A percentile compares a stretch with the other conserved stretches of the same genome.
phyloP scores from a whole-genome alignment of 139 green algal species.

The Chlorella sp. region DNA sequence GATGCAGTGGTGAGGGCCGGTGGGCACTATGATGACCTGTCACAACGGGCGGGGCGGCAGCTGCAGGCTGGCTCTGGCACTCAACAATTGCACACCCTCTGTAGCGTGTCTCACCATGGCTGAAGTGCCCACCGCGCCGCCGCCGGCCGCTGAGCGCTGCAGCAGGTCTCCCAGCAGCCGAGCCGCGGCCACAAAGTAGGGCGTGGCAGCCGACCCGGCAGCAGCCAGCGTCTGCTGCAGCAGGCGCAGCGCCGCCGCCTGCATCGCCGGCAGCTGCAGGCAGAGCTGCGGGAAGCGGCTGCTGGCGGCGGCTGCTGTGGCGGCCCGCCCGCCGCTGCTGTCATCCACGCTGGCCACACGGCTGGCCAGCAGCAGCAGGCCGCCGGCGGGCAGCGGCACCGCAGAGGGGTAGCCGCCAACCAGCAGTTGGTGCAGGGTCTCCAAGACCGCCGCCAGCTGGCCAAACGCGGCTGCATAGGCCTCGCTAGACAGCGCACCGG shows the following conservation, averaged over 20 bases:
- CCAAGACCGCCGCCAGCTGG: constrained; percentile 38
- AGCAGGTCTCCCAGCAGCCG: constrained; percentile 50
- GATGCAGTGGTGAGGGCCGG: too few relatives aligned
- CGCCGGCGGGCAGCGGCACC: constrained; percentile 45
- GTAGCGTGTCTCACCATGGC: background rate
- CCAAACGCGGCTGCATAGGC: constrained; percentile 10
- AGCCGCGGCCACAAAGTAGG: constrained; percentile 37
- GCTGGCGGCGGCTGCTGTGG: constrained; percentile 35
- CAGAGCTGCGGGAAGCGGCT: constrained; percentile 46
- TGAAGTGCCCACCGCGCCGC: background rate
- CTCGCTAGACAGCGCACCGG: background rate
- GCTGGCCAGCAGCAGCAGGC: constrained; percentile 46
- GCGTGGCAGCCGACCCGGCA: constrained; percentile 35
- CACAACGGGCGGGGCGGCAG: background rate
- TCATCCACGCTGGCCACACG: constrained; percentile 54
- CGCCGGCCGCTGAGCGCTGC: constrained; percentile 23
- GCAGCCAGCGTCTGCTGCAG: constrained; percentile 43
- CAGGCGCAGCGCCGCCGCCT: constrained; percentile 41
- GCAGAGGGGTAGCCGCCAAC: constrained; percentile 20
- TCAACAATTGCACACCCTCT: too few relatives aligned
- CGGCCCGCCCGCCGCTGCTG: constrained; percentile 29
- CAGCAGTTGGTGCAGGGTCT: constrained; percentile 46
- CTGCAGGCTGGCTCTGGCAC: too few relatives aligned
- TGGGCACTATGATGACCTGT: background rate
- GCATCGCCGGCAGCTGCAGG: constrained; percentile 38